Evolutionary conservation across 257 asterid species (phyloP), one percentile per base, ranked within the genome.

Genomic region (Perilla frutescens): DNA sequence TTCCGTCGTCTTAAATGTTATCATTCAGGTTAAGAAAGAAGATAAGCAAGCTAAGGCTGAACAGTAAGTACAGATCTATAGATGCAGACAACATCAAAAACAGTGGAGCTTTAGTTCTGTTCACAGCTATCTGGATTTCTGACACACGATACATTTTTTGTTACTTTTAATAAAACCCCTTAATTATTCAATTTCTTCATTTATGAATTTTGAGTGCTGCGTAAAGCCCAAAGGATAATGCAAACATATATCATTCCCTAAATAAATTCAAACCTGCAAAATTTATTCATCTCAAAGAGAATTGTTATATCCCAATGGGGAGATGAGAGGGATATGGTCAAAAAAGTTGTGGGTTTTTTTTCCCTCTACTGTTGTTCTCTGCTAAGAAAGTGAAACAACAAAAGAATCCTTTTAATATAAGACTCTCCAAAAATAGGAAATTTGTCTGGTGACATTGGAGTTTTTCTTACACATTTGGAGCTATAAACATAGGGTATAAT

Each of bases 341-440:
- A 61, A 74, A 83, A 68, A 70, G 60, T 13, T 2, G 62, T 37
- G 39, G 8, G 13, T 14, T 45, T 60, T n/a, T 41, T 45, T 71
- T 58, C 67, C 43, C 64, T 43, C 64, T 79, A 76, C 37, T 34
- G 37, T 4, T 34, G 37, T 34, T 34, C 37, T 34, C 37, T 34
- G 37, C 37, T 34, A 77, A 51, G 61, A 55, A 82, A 65, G 54
- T 70, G 76, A 79, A 76, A 68, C 26, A 72, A 61, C 83, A 81
- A 85, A 79, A 60, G 73, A 75, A 54, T 66, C 86, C 70, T 77
- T 83, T 77, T 81, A 47, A 64, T 78, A 41, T 74, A 60, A 44
- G 70, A 36, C 67, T 55, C 31, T 62, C 82, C 76, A 53, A 56
- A 78, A 59, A 76, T 75, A 67, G 85, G 64, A 53, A 29, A 40